Base-by-base conservation (phyloP, 2,329 filamentous ascomycete genomes). In the Clonostachys rosea region DNA sequence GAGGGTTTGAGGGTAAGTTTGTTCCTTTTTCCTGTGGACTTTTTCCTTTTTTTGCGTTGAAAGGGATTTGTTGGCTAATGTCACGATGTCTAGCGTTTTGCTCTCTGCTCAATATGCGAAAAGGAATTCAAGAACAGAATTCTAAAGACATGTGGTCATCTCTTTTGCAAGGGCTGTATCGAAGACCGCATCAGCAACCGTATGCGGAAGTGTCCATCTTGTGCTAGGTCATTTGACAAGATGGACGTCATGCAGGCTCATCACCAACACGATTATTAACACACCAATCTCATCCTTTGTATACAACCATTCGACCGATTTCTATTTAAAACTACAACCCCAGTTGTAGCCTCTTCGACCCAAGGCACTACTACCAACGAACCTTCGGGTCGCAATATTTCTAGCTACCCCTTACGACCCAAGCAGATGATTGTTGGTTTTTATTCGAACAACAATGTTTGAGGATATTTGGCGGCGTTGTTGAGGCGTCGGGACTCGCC, bases 171-270 rank as follows among this genome's bases (percentile, higher is more conserved):
- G 60, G 79, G 84, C 43, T 99, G 94, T 63, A 87, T 97, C 20
- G 89, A 96, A 54, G 87, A 95, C 59, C 85, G 94, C 48, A 84
- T 96, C 51, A 83, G 83, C 42, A 95, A 94, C 60, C 87, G 94
- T 35, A 91, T 92, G 70, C 82, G 94, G 55, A 97, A 97, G 67
- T 99, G 94, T 61, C 94, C 94, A 4, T 92, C 89, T 57, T 99
- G 95, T 74, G 90, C 87, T 59, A 88, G 87, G 67, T 84, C 89
- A 5, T 99, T 99, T 63, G 92, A 95, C 59, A 87, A 83, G 64
- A 87, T 87, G 67, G 94, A 99, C 63, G 83, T 90, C 51, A 95
- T 96, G 89, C 70, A 78, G 18, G 80, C 83, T 44, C 83, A 87
- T 61, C 36, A 39, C 17, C 36, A 39, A 39, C 36, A 39, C 17